phyloP scores from a whole-genome alignment of 176 grass and related monocot species.

The Paspalum vaginatum region DNA sequence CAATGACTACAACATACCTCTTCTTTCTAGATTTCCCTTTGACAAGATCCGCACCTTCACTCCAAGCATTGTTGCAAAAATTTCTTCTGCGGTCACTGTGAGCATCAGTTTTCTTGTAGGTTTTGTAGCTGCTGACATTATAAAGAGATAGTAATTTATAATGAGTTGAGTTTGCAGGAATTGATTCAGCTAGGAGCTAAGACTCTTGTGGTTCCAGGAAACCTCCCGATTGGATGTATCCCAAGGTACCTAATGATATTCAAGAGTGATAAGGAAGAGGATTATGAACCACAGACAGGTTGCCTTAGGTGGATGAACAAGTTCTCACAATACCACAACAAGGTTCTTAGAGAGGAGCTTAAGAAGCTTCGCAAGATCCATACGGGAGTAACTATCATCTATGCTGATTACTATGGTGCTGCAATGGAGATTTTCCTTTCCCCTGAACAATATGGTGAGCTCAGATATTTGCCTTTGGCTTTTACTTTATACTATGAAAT shows the following conservation, averaged over 20 bases:
- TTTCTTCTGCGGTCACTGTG: slow-evolving; percentile 68
- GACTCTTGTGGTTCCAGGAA: slow-evolving; percentile 76
- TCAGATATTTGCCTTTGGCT: not conserved
- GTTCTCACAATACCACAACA: slow-evolving; percentile 80
- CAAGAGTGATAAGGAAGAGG: slow-evolving; percentile 56
- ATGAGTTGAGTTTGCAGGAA: slow-evolving; percentile 51
- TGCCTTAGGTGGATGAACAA: slow-evolving; percentile 82
- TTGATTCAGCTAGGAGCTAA: slow-evolving; percentile 73
- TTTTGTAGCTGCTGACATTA: not conserved
- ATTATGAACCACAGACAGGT: slow-evolving; percentile 77
- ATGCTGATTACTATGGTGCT: slow-evolving; percentile 77
- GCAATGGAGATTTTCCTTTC: slow-evolving; percentile 65
- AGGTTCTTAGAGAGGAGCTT: slow-evolving; percentile 53
- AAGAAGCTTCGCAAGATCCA: slow-evolving; percentile 55
- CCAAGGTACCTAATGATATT: slow-evolving; percentile 66
- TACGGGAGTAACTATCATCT: slow-evolving; percentile 59
- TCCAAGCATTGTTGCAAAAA: slow-evolving; percentile 60
- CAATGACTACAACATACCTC: slow-evolving; percentile 86
- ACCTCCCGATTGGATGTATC: slow-evolving; percentile 82
- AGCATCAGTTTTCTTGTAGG: slow-evolving; percentile 3
- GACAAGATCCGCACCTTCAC: slow-evolving; percentile 65
- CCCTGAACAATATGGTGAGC: slow-evolving; percentile 67
- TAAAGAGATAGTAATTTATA: slow-evolving; percentile 17
- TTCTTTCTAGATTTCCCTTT: slow-evolving; percentile 37
- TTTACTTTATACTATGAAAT: slow-evolving; percentile 6